Base-by-base conservation (phyloP, 345 rosid species). In the Eucalyptus urophylla region DNA sequence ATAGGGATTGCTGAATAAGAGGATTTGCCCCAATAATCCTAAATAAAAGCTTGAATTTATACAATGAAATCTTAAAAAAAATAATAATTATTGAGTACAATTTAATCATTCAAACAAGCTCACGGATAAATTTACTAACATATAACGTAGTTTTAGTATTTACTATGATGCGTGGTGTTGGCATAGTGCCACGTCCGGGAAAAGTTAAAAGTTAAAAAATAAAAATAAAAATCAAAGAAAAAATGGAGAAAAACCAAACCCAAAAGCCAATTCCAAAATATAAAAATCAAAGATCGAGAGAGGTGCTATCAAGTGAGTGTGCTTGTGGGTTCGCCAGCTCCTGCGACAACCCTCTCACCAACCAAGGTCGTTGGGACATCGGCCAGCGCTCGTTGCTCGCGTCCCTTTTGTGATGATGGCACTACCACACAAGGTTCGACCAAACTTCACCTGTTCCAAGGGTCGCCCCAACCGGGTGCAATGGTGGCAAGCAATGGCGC, bases 71-170 rank as follows among this genome's bases (percentile, higher is more conserved):
- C 3, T 65, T 1, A 14, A 65, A 65, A 2, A 2, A 16, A 8
- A 7, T n/a, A n/a, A n/a, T n/a, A n/a, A 29, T 4, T 65, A n/a
- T n/a, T 0, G 19, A 65, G 10, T n/a, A n/a, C 76, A n/a, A n/a
- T n/a, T 65, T 65, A 14, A 14, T 65, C 5, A 3, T 15, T 15
- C 37, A 0, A 0, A 15, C 1, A 1, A n/a, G 6, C 5, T 29
- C 19, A 14, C 2, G 1, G 1, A 14, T 16, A 65, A 29, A n/a
- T 65, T 65, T 6, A 33, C 37, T 33, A 33, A 33, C n/a, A n/a
- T n/a, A n/a, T n/a, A n/a, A n/a, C n/a, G n/a, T n/a, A n/a, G n/a
- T n/a, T n/a, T n/a, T n/a, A n/a, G n/a, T n/a, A n/a, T n/a, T n/a
- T n/a, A n/a, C n/a, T n/a, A n/a, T n/a, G n/a, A n/a, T n/a, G n/a